A percentile compares a stretch with the other conserved stretches of the same genome.
These are phyloP conservation scores for Sungouiozyma ichnusensis DNA, from an alignment of 805 yeast species.

Conservation along the genomic window DNA sequence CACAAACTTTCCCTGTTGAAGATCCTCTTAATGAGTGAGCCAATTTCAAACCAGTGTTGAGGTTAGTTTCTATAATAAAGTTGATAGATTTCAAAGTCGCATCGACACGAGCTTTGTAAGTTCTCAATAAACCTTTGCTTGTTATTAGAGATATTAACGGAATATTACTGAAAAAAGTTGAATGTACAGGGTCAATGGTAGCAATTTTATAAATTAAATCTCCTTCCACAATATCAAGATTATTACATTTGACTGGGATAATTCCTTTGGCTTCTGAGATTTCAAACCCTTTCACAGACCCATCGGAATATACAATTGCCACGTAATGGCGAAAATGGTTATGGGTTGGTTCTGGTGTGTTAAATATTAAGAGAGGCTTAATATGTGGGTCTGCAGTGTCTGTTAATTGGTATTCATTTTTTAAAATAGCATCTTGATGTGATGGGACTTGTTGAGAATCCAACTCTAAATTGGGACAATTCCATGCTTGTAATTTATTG, in stretches of 20 bases:
- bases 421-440: slow-evolving; percentile 11
- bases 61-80: slow-evolving; percentile 44
- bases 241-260: slow-evolving; percentile 27
- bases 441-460: too few relatives aligned
- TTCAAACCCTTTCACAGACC: slow-evolving; percentile 22
- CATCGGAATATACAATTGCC: slow-evolving; percentile 38
- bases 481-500: slow-evolving; percentile 46
- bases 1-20: slow-evolving; percentile 63
- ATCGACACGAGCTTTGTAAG: slow-evolving; percentile 35
- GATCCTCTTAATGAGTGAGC: slow-evolving; percentile 60
- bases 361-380: slow-evolving; percentile 25
- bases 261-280: slow-evolving; percentile 24
- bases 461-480: slow-evolving; percentile 32
- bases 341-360: slow-evolving; percentile 29
- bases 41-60: slow-evolving; percentile 46
- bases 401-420: slow-evolving; percentile 9
- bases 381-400: background rate
- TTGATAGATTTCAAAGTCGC: slow-evolving; percentile 19
- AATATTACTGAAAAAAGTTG: slow-evolving; percentile 27
- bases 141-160: slow-evolving; percentile 50
- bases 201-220: slow-evolving; percentile 36
- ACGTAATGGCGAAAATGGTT: slow-evolving; percentile 33
- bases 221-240: slow-evolving; percentile 16
- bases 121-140: slow-evolving; percentile 36
- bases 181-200: slow-evolving; percentile 55